Percentiles rank a stretch among this genome's conserved stretches.
Conservation (phyloP, 441 rosid genomes). For the Jatropha multifida region DNA sequence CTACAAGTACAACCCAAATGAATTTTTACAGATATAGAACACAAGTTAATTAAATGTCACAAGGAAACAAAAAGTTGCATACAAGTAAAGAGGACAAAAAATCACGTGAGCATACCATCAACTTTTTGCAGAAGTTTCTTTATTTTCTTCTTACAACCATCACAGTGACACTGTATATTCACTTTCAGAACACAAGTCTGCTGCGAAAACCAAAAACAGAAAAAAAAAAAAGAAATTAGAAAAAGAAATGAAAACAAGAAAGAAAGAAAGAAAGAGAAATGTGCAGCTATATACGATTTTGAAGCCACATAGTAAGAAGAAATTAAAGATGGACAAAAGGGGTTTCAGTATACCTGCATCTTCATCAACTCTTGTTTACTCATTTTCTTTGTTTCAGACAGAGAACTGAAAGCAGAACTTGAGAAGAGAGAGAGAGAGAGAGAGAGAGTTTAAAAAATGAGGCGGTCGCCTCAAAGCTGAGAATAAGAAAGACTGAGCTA, state of each 20-base stretch:
- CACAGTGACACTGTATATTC: slow-evolving; percentile 76
- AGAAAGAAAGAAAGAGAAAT: neutral
- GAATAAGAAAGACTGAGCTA: slow-evolving; percentile 6
- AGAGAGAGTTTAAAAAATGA: neutral
- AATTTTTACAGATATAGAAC: neutral
- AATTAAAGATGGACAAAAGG: neutral
- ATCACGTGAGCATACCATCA: slow-evolving; percentile 53
- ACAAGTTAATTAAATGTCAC: neutral
- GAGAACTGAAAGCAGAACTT: neutral
- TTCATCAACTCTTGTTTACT: slow-evolving; percentile 73
- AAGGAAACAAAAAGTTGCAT: neutral
- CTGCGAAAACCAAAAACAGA: slow-evolving; percentile 21
- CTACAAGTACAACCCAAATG: neutral
- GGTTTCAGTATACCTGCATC: slow-evolving; percentile 59
- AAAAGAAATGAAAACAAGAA: neutral
- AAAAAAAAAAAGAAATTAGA: slow-evolving; percentile 7
- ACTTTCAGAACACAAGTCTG: slow-evolving; percentile 93
- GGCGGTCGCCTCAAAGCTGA: slow-evolving; percentile 20
- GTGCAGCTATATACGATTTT: slow-evolving; percentile 2
- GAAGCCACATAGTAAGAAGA: neutral
- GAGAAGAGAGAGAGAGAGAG: neutral
- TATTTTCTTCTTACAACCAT: slow-evolving; percentile 83
- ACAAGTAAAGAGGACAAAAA: neutral
- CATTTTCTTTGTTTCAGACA: slow-evolving; percentile 36
- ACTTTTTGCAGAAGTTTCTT: slow-evolving; percentile 69